These are phyloP conservation scores for Yarrowia osloensis DNA, from an alignment of 805 yeast species.

Conservation along the genomic window DNA sequence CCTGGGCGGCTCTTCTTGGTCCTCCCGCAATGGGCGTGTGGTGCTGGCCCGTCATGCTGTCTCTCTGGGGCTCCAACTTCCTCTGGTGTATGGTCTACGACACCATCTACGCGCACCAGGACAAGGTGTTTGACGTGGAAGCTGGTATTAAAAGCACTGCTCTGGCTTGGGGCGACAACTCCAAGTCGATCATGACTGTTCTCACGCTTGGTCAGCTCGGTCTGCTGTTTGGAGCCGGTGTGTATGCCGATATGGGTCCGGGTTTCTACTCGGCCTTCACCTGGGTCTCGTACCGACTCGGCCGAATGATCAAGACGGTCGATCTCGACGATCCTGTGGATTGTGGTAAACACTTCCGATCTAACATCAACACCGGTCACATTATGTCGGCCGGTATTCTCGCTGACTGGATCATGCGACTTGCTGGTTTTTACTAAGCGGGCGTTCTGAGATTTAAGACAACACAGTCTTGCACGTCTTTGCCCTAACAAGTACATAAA, in stretches of 20 bases:
- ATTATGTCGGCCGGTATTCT: slow-evolving; percentile 43
- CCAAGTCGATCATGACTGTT: slow-evolving; percentile 68
- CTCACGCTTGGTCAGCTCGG: slow-evolving; percentile 69
- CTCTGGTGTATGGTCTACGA: slow-evolving; percentile 96
- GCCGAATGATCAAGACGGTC: slow-evolving; percentile 68
- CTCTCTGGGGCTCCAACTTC: slow-evolving; percentile 73
- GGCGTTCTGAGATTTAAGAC: too few relatives aligned
- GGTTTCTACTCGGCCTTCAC: slow-evolving; percentile 69
- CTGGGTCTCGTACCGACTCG: slow-evolving; percentile 68
- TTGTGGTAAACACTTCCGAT: slow-evolving; percentile 80
- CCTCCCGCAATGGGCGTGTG: slow-evolving; percentile 95
- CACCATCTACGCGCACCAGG: slow-evolving; percentile 97
- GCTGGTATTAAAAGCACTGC: slow-evolving; percentile 98
- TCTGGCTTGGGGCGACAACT: slow-evolving; percentile 82
- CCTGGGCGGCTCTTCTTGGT: slow-evolving; percentile 93
- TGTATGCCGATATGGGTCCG: slow-evolving; percentile 79
- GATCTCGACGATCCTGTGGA: slow-evolving; percentile 74
- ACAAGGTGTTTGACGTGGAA: slow-evolving; percentile 77
- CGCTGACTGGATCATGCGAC: slow-evolving; percentile 44
- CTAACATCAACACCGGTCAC: slow-evolving; percentile 67
- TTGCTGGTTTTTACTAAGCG: slow-evolving; percentile 34
- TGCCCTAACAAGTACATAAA: too few relatives aligned
- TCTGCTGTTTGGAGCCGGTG: slow-evolving; percentile 66
- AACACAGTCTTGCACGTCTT: too few relatives aligned
- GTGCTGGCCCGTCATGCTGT: slow-evolving; percentile 71